Evolutionary conservation across 345 rosid genomes (phyloP).

Genomic region (Mallotus nudiflorus): DNA sequence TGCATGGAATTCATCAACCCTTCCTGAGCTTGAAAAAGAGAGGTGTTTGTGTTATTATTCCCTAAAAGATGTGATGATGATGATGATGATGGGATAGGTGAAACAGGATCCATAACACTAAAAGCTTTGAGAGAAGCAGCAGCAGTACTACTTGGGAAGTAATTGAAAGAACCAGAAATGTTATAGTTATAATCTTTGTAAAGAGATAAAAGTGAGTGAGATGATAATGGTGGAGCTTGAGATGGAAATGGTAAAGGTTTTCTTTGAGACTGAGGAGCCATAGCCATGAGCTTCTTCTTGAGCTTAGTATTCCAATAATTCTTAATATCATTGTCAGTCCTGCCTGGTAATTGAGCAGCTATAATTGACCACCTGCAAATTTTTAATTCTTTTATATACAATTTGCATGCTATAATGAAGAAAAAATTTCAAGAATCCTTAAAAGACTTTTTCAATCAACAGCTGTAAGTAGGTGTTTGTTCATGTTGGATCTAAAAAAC

Average conservation of each 20-base stretch:
- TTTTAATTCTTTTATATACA: too few relatives aligned
- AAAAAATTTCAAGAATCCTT: constrained; percentile 11
- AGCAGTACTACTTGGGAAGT: too few relatives aligned
- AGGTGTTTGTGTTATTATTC: constrained; percentile 21
- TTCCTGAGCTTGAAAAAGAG: constrained; percentile 32
- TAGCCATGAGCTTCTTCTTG: constrained; percentile 73
- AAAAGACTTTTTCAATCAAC: constrained; percentile 2
- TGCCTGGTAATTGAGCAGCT: constrained; percentile 92
- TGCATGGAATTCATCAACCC: constrained; percentile 33
- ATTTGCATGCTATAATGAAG: constrained; percentile 16
- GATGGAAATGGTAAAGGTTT: constrained; percentile 42
- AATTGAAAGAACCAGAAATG: constrained; percentile 12
- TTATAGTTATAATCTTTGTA: constrained; percentile 19
- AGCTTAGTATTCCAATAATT: constrained; percentile 98
- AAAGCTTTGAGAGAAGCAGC: constrained; percentile 23
- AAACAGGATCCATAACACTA: constrained; percentile 33
- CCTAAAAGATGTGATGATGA: constrained; percentile 21
- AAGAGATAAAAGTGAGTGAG: constrained; percentile 25
- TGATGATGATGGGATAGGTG: constrained; percentile 17
- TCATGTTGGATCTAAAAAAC: constrained; percentile 33
- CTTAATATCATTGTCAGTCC: constrained; percentile 94
- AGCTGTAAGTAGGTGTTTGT: constrained; percentile 22
- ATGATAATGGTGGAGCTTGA: constrained; percentile 28
- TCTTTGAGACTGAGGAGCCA: constrained; percentile 45
- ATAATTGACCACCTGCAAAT: constrained; percentile 90